Percentiles rank a stretch among this genome's conserved stretches.
phyloP scores from a whole-genome alignment of 352 stramenopile species.

The Globisporangium cylindrosporum region DNA sequence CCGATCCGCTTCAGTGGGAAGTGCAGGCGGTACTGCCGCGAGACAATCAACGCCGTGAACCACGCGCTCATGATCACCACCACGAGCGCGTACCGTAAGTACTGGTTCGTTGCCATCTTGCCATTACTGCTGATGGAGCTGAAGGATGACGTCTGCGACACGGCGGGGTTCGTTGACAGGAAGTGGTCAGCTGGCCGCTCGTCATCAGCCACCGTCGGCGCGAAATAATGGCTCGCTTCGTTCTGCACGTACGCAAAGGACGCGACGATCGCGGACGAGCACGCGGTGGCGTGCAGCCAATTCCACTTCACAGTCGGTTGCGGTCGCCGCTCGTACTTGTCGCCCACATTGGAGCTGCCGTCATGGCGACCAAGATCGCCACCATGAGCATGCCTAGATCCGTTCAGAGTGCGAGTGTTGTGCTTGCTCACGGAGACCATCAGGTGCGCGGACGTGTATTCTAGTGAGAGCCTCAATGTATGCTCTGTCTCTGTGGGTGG shows the following conservation, averaged over 20 bases:
- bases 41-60: slow-evolving; percentile 43
- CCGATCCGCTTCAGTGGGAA: slow-evolving; percentile 38
- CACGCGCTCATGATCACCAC: slow-evolving; percentile 37
- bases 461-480: background rate
- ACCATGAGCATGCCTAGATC: background rate
- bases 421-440: slow-evolving; percentile 4
- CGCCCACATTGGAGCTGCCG: background rate
- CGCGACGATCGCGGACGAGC: slow-evolving; percentile 62
- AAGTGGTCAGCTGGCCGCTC: background rate
- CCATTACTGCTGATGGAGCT: background rate
- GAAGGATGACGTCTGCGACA: slow-evolving; percentile 9
- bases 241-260: slow-evolving; percentile 71
- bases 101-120: background rate
- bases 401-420: background rate
- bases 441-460: background rate
- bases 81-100: slow-evolving; percentile 45
- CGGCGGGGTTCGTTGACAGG: background rate
- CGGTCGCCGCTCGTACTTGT: slow-evolving; percentile 3
- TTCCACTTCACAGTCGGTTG: slow-evolving; percentile 47
- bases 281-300: slow-evolving; percentile 70
- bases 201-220: background rate
- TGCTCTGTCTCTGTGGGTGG: background rate
- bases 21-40: slow-evolving; percentile 44
- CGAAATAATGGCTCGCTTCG: slow-evolving; percentile 43
- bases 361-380: background rate